Percentiles rank a stretch among this genome's conserved stretches.
Conservation (phyloP, 2,329 filamentous ascomycete species). For the Spiromastix sp. region DNA sequence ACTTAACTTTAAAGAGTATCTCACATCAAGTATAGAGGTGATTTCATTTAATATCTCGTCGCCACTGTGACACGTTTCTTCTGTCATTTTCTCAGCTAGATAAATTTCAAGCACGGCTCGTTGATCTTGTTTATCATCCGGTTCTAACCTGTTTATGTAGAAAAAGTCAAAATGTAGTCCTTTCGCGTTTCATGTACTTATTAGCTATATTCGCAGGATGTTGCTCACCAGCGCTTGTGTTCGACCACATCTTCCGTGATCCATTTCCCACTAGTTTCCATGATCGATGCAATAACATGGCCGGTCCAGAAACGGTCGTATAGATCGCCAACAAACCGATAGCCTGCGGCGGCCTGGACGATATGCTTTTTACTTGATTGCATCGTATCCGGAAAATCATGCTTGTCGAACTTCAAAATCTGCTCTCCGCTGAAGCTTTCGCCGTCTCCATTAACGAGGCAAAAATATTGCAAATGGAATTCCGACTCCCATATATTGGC, state of each 20-base stretch:
- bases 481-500: conserved; percentile 1
- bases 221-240: too few relatives aligned
- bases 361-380: too few relatives aligned
- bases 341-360: neutral
- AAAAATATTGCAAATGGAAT: neutral
- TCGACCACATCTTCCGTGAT: neutral
- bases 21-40: too few relatives aligned
- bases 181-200: too few relatives aligned
- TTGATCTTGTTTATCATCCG: neutral
- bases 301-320: neutral
- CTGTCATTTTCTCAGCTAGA: neutral
- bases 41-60: neutral
- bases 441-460: too few relatives aligned
- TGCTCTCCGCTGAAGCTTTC: too few relatives aligned
- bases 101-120: neutral
- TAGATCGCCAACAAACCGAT: conserved; percentile 1
- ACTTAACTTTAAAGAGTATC: too few relatives aligned
- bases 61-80: neutral
- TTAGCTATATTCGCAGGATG: too few relatives aligned
- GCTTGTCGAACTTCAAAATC: too few relatives aligned
- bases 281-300: neutral
- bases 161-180: too few relatives aligned
- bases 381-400: too few relatives aligned
- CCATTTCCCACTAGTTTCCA: neutral
- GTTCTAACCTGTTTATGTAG: too few relatives aligned